phyloP scores from a whole-genome alignment of 2,329 filamentous ascomycete species.

The Colletotrichum scovillei region DNA sequence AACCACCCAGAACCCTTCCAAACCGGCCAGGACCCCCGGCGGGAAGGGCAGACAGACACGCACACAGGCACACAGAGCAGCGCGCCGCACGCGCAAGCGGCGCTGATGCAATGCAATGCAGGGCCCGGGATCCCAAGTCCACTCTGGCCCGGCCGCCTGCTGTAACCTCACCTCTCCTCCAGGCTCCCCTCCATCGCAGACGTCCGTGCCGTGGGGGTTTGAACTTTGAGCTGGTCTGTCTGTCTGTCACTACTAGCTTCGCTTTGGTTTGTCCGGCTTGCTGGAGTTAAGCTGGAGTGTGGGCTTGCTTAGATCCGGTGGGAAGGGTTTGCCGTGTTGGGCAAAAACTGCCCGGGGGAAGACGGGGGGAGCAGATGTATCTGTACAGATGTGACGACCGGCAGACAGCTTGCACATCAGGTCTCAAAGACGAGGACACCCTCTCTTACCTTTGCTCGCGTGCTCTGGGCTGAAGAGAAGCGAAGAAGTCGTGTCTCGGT shows the following conservation, averaged over 20 bases:
- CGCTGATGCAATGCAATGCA: slow-evolving; percentile 34
- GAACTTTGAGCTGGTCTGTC: too few relatives aligned
- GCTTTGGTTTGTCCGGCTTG: not conserved
- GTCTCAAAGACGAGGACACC: slow-evolving; percentile 26
- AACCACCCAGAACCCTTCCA: not conserved
- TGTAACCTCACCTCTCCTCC: not conserved
- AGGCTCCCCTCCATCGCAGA: too few relatives aligned
- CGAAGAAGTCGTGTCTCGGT: not conserved
- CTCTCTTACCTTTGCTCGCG: slow-evolving; percentile 4
- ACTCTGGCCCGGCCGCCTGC: not conserved
- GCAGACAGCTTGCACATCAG: not conserved
- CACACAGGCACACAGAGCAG: not conserved
- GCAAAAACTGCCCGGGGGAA: not conserved
- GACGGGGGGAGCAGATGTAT: not conserved
- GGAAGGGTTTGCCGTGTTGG: not conserved
- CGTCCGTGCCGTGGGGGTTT: slow-evolving; percentile 5
- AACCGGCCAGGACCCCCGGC: not conserved
- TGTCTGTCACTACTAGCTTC: not conserved
- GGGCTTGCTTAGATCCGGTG: not conserved
- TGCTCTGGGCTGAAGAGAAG: not conserved
- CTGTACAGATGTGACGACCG: not conserved
- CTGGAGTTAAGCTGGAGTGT: not conserved
- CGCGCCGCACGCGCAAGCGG: slow-evolving; percentile 3
- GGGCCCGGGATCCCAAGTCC: not conserved
- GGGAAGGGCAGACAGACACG: not conserved